Percentiles rank a stretch among this genome's conserved stretches.
Evolutionary conservation across 495 filamentous ascomycete species (phyloP).

Genomic region (Bryoglossum gracile): DNA sequence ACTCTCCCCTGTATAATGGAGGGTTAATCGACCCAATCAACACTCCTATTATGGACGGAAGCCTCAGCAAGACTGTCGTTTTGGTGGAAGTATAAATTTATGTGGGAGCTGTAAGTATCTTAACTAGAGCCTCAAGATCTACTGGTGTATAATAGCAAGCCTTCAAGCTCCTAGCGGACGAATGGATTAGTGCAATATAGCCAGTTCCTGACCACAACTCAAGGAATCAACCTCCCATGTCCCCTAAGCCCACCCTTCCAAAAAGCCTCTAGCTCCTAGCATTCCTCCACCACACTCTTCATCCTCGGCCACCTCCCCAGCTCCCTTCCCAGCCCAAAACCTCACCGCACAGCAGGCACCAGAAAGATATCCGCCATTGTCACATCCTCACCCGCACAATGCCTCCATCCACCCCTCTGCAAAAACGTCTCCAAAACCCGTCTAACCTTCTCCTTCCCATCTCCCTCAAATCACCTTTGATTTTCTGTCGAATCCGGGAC

Average conservation of each 20-base stretch:
- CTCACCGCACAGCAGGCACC: slow-evolving; percentile 1
- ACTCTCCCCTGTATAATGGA: slow-evolving; percentile 8
- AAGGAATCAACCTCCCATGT: slow-evolving; percentile 7
- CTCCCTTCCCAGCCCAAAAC: slow-evolving; percentile 2
- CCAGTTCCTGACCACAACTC: no score
- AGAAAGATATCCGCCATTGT: slow-evolving; percentile 6
- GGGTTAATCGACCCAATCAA: slow-evolving; percentile 1
- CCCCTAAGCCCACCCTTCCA: slow-evolving; percentile 5
- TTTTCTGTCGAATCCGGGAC: slow-evolving; percentile 1
- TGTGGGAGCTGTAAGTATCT: no score
- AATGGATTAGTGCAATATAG: no score
- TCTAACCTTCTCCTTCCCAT: background rate
- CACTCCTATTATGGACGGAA: no score
- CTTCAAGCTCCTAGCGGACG: no score
- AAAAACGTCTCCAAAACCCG: slow-evolving; percentile 4
- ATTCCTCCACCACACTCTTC: slow-evolving; percentile 1
- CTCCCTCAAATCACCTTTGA: background rate
- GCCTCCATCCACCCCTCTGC: background rate
- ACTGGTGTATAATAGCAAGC: no score
- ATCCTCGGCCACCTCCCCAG: slow-evolving; percentile 3
- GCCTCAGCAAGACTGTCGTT: no score
- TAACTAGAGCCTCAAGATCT: no score
- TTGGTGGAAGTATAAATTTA: no score
- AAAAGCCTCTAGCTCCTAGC: slow-evolving; percentile 11
- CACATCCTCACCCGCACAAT: slow-evolving; percentile 1